A percentile compares a stretch with the other conserved stretches of the same genome.
Conservation (phyloP, 2,329 filamentous ascomycete genomes). For the Colletotrichum coccodes region DNA sequence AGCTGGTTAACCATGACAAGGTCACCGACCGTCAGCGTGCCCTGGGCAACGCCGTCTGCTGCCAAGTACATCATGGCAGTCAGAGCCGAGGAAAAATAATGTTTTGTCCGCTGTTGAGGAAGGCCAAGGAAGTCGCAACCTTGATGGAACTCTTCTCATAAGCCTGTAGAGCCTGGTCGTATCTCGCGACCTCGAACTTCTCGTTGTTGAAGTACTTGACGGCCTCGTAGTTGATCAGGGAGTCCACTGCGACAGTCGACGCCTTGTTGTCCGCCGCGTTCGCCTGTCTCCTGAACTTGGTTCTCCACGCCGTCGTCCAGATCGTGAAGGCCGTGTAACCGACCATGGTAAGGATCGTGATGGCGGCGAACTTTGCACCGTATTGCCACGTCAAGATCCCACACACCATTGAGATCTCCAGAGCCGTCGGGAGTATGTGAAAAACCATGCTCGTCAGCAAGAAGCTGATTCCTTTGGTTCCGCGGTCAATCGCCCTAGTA, state of each 20-base stretch:
- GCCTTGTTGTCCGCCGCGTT: slow-evolving; percentile 97
- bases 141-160: slow-evolving; percentile 98
- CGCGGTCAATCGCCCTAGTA: slow-evolving; percentile 93
- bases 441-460: slow-evolving; percentile 98
- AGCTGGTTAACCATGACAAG: slow-evolving; percentile 99
- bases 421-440: slow-evolving; percentile 90
- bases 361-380: slow-evolving; percentile 88
- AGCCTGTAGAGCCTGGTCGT: slow-evolving; percentile 84
- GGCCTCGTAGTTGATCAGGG: slow-evolving; percentile 97
- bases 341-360: slow-evolving; percentile 91
- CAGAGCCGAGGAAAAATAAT: slow-evolving; percentile 92
- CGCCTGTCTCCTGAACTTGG: slow-evolving; percentile 92
- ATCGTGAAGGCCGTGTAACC: slow-evolving; percentile 98
- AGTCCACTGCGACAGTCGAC: slow-evolving; percentile 95
- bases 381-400: slow-evolving; percentile 98
- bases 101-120: slow-evolving; percentile 95
- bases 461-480: slow-evolving; percentile 98
- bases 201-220: slow-evolving; percentile 99
- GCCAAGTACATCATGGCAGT: slow-evolving; percentile 99
- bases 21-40: slow-evolving; percentile 89
- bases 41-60: slow-evolving; percentile 85
- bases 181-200: slow-evolving; percentile 89
- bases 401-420: slow-evolving; percentile 96
- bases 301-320: slow-evolving; percentile 94
- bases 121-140: slow-evolving; percentile 90